These are phyloP conservation scores for Blastobotrys indianensis DNA, from an alignment of 1,139 yeast species.

Conservation along the genomic window DNA sequence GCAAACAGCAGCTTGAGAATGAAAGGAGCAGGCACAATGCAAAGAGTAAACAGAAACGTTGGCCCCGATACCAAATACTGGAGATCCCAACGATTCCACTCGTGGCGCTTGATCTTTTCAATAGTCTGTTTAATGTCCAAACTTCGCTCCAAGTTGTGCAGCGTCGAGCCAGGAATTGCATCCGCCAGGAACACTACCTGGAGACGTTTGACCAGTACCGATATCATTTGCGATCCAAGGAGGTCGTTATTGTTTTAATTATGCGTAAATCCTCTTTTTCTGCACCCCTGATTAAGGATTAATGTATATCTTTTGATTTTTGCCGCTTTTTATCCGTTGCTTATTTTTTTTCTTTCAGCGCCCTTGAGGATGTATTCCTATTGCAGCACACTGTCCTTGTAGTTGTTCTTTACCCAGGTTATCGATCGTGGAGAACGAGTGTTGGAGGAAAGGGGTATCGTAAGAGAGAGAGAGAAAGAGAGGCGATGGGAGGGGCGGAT, in stretches of 20 bases:
- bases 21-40: conserved; percentile 44
- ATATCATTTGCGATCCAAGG: not conserved
- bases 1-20: conserved; percentile 42
- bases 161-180: conserved; percentile 48
- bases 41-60: conserved; percentile 42
- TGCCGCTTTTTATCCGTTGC: too few species aligned
- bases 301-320: too few species aligned
- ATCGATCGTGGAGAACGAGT: too few species aligned
- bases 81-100: conserved; percentile 35
- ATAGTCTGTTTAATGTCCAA: conserved; percentile 50
- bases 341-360: too few species aligned
- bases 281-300: not conserved
- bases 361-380: too few species aligned
- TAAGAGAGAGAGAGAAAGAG: too few species aligned
- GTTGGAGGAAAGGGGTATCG: too few species aligned
- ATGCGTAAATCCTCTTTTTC: not conserved
- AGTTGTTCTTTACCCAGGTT: too few species aligned
- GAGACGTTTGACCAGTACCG: conserved; percentile 21
- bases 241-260: not conserved
- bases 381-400: too few species aligned
- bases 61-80: conserved; percentile 41
- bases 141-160: conserved; percentile 56
- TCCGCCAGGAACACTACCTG: conserved; percentile 38
- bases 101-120: conserved; percentile 44
- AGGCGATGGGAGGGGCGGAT: too few species aligned